phyloP scores from a whole-genome alignment of 1,139 yeast genomes.

The Hansenula lynferdii region DNA sequence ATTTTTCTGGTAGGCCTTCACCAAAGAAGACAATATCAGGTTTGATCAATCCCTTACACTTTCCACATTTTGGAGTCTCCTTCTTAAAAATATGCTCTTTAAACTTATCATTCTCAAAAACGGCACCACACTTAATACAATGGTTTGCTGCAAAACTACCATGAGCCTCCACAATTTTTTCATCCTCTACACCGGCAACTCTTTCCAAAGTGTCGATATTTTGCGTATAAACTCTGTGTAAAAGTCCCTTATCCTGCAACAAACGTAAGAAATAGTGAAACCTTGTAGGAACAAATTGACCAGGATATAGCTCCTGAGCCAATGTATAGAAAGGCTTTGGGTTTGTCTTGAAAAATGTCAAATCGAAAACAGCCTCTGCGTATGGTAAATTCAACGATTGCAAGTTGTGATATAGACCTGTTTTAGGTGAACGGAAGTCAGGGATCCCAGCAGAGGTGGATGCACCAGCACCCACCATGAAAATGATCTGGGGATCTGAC shows the following conservation, averaged over 20 bases:
- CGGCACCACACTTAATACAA: constrained; percentile 68
- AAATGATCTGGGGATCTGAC: constrained; percentile 26
- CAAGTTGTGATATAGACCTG: constrained; percentile 85
- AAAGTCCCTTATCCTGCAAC: constrained; percentile 54
- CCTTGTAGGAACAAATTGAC: constrained; percentile 75
- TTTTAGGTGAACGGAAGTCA: constrained; percentile 86
- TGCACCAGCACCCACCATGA: constrained; percentile 83
- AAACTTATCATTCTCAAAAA: constrained; percentile 48
- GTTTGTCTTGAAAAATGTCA: constrained; percentile 65
- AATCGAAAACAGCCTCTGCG: constrained; percentile 95
- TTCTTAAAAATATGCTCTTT: constrained; percentile 34
- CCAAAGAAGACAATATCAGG: constrained; percentile 96
- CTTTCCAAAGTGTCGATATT: constrained; percentile 91
- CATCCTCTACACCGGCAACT: constrained; percentile 67
- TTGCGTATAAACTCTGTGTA: constrained; percentile 80
- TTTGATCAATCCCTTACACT: constrained; percentile 65
- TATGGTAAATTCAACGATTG: constrained; percentile 73
- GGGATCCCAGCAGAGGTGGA: constrained; percentile 95
- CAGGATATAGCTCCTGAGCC: constrained; percentile 85
- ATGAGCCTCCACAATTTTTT: constrained; percentile 81
- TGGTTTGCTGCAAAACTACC: constrained; percentile 87
- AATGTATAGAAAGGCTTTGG: constrained; percentile 84
- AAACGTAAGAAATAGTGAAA: constrained; percentile 71
- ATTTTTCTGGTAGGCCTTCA: constrained; percentile 67
- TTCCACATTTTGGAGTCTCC: constrained; percentile 52